phyloP scores from a whole-genome alignment of 148 eudicot species.

The Bassia scoparia region DNA sequence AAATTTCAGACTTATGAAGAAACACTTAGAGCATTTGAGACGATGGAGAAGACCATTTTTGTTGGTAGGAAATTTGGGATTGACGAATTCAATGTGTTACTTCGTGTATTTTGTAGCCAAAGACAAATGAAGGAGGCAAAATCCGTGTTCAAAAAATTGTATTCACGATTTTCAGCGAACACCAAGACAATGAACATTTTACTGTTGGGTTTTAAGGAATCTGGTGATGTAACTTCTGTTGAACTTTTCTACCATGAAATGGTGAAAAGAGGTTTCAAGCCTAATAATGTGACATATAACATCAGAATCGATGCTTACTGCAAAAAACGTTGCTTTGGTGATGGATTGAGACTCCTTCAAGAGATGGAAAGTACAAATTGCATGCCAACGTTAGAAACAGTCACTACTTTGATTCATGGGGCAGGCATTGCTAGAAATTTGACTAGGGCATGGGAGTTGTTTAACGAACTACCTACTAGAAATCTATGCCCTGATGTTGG shows the following conservation, averaged over 20 bases:
- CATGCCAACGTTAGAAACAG: constrained; percentile 58
- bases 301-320: constrained; percentile 85
- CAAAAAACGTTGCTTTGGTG: constrained; percentile 57
- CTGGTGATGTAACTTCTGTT: constrained; percentile 67
- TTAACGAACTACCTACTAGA: constrained; percentile 51
- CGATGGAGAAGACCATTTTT: constrained; percentile 63
- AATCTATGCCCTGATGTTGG: constrained; percentile 57
- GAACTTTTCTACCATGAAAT: constrained; percentile 88
- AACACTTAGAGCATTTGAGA: constrained; percentile 71
- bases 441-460: constrained; percentile 57
- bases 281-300: constrained; percentile 61
- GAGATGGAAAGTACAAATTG: constrained; percentile 63
- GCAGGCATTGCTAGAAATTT: constrained; percentile 75
- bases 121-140: constrained; percentile 86
- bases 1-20: constrained; percentile 69
- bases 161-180: constrained; percentile 51
- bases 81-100: constrained; percentile 72
- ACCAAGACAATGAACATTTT: constrained; percentile 86
- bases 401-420: constrained; percentile 83
- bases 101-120: constrained; percentile 77
- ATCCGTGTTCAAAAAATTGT: constrained; percentile 65
- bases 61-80: constrained; percentile 55
- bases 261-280: constrained; percentile 80
- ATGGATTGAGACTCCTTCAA: constrained; percentile 63
- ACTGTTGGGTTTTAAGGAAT: constrained; percentile 84